Conservation (phyloP, 345 rosid species). For the Capsella bursapastoris region DNA sequence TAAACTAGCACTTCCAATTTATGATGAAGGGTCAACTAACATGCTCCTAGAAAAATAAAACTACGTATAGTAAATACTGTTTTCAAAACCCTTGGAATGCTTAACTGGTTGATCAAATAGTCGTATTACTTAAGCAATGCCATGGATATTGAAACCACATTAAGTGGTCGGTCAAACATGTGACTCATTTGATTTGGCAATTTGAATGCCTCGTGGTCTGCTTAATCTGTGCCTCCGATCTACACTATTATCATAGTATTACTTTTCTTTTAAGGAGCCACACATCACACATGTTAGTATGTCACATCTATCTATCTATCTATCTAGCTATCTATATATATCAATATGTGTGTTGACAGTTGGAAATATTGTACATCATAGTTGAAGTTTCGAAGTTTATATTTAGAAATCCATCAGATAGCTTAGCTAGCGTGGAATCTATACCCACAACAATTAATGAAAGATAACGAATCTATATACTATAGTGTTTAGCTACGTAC, state of each 20-base stretch:
- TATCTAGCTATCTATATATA: no score
- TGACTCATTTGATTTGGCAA: slow-evolving; percentile 28
- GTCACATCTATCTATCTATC: no score
- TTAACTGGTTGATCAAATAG: slow-evolving; percentile 4
- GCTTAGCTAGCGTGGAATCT: background rate
- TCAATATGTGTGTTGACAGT: background rate
- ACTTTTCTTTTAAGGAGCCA: slow-evolving; percentile 1
- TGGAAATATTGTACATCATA: background rate
- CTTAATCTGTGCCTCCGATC: slow-evolving; percentile 1
- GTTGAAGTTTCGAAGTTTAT: slow-evolving; percentile 6
- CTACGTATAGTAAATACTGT: no score
- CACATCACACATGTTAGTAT: slow-evolving; percentile 19
- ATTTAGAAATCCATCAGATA: background rate
- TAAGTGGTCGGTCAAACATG: slow-evolving; percentile 31
- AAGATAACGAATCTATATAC: background rate
- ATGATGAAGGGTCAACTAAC: no score
- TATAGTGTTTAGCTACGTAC: background rate
- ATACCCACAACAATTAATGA: background rate
- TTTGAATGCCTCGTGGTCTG: slow-evolving; percentile 40
- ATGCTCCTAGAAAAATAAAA: no score
- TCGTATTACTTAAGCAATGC: background rate
- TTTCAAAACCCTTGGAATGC: background rate
- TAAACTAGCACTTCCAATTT: no score
- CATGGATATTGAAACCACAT: slow-evolving; percentile 15
- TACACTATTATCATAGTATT: background rate